These are phyloP conservation scores for Rhynchospora tenuis DNA, from an alignment of 176 grass and related monocot genomes.

Conservation along the genomic window DNA sequence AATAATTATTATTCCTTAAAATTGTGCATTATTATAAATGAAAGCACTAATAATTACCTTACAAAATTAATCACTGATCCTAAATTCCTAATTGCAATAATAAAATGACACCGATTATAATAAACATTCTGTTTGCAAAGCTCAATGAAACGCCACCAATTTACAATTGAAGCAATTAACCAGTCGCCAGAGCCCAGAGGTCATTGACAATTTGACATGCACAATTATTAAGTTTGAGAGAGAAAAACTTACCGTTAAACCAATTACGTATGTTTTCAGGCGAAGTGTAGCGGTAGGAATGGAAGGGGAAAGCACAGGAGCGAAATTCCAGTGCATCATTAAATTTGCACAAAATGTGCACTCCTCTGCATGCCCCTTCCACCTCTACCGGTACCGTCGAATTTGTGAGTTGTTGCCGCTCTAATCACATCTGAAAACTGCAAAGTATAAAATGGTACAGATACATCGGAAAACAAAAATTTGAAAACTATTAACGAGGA, in stretches of 20 bases:
- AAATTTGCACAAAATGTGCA: neutral
- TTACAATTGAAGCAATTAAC: neutral
- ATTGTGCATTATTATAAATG: no score
- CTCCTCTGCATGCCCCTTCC: conserved; percentile 99
- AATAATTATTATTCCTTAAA: no score
- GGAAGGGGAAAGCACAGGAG: neutral
- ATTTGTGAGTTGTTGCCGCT: neutral
- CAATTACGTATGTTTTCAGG: neutral
- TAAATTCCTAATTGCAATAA: no score
- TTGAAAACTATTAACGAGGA: neutral
- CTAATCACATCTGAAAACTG: neutral
- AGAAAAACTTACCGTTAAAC: neutral
- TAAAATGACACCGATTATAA: neutral
- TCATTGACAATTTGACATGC: neutral
- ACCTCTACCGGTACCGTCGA: conserved; percentile 47
- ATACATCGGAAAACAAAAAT: neutral
- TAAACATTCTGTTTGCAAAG: neutral
- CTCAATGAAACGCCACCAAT: neutral
- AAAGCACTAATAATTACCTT: no score
- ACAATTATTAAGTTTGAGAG: neutral
- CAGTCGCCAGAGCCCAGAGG: neutral
- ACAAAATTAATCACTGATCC: no score
- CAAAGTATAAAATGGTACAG: neutral
- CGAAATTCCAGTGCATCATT: neutral
- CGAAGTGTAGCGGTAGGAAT: neutral